These are phyloP conservation scores for Rhizophora mangle DNA, from an alignment of 345 rosid species.

Conservation along the genomic window DNA sequence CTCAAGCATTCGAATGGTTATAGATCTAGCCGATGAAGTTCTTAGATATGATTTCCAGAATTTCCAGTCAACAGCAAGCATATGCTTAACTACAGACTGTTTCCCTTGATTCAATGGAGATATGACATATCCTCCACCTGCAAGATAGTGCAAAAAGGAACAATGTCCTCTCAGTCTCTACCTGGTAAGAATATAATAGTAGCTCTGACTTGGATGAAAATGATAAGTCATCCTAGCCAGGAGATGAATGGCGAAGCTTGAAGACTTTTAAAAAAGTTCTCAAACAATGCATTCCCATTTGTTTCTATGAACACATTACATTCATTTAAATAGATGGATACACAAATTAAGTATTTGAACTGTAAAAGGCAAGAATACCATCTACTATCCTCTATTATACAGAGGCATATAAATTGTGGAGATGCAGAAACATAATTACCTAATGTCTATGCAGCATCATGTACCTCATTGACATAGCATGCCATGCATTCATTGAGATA, in stretches of 20 bases:
- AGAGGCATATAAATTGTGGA: neutral
- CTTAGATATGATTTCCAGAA: constrained; percentile 78
- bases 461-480: neutral
- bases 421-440: neutral
- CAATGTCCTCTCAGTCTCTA: neutral
- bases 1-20: constrained; percentile 83
- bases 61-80: constrained; percentile 99
- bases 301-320: no score
- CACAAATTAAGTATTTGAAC: neutral
- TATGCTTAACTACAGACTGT: constrained; percentile 83
- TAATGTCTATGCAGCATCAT: no score
- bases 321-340: neutral
- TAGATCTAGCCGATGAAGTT: constrained; percentile 69
- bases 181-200: neutral
- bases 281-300: no score
- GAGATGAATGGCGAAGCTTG: neutral
- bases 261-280: no score
- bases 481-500: neutral
- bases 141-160: constrained; percentile 19
- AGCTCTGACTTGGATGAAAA: neutral
- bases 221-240: neutral
- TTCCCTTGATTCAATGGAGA: constrained; percentile 70
- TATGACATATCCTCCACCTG: constrained; percentile 96
- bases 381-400: no score
- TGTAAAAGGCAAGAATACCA: neutral